phyloP scores from a whole-genome alignment of 495 filamentous ascomycete genomes.

The Hyaloscypha bicolor region DNA sequence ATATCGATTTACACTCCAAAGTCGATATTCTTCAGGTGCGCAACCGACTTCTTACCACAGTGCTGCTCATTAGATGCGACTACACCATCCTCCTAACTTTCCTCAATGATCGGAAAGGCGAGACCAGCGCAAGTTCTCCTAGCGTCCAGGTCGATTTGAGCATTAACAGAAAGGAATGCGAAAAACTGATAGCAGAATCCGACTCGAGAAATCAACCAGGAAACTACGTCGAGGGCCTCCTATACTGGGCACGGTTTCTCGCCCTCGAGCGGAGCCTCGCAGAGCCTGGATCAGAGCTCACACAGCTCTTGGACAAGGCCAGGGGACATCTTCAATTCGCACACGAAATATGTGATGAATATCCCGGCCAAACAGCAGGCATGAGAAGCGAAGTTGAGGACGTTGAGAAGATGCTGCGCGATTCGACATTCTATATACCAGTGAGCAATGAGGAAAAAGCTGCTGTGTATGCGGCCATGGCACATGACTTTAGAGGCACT shows the following conservation, averaged over 20 bases:
- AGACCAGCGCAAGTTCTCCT: constrained; percentile 12
- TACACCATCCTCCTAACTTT: constrained; percentile 60
- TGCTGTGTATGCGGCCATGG: constrained; percentile 48
- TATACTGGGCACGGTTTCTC: constrained; percentile 39
- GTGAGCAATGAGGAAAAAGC: constrained; percentile 50
- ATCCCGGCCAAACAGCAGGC: constrained; percentile 31
- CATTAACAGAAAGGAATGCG: constrained; percentile 32
- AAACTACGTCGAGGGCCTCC: constrained; percentile 35
- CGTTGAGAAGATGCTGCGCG: constrained; percentile 39
- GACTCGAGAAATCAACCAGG: constrained; percentile 26
- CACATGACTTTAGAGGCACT: constrained; percentile 45
- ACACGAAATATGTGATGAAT: constrained; percentile 19
- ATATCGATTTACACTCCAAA: constrained; percentile 45
- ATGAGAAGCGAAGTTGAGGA: constrained; percentile 36
- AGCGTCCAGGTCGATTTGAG: constrained; percentile 42
- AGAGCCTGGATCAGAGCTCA: constrained; percentile 14
- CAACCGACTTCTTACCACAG: constrained; percentile 48
- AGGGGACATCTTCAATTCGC: constrained; percentile 21
- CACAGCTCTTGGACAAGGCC: constrained; percentile 21
- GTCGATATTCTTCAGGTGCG: constrained; percentile 50
- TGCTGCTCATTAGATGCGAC: constrained; percentile 57
- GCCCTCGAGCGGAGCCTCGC: constrained; percentile 33
- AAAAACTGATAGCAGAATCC: constrained; percentile 28
- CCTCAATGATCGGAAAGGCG: constrained; percentile 36
- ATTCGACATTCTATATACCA: constrained; percentile 43